A percentile compares a stretch with the other conserved stretches of the same genome.
phyloP scores from a whole-genome alignment of 2,329 filamentous ascomycete genomes.

The Ampelomyces quisqualis region DNA sequence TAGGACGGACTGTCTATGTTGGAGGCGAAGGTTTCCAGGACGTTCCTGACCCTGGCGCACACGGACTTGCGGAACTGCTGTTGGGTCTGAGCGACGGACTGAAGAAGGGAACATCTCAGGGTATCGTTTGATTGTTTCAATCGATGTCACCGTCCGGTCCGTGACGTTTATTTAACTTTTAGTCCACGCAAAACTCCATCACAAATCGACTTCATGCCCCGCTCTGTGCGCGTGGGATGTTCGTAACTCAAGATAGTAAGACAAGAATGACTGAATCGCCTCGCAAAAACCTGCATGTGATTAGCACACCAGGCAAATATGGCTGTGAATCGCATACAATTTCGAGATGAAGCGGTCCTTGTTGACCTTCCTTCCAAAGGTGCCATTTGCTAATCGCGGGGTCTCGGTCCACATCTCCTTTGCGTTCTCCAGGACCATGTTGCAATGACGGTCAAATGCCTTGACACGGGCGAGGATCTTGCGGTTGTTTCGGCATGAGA shows the following conservation, averaged over 20 bases:
- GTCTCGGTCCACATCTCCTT: slow-evolving; percentile 99
- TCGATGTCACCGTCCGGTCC: slow-evolving; percentile 24
- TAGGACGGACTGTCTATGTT: slow-evolving; percentile 82
- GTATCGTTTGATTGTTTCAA: slow-evolving; percentile 35
- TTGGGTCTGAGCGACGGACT: slow-evolving; percentile 66
- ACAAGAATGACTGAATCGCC: slow-evolving; percentile 88
- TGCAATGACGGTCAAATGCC: slow-evolving; percentile 97
- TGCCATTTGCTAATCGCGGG: slow-evolving; percentile 76
- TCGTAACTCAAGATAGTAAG: slow-evolving; percentile 64
- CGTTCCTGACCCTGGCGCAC: slow-evolving; percentile 71
- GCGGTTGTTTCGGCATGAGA: slow-evolving; percentile 96
- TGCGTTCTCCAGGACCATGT: slow-evolving; percentile 97
- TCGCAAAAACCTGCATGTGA: slow-evolving; percentile 67
- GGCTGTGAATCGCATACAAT: slow-evolving; percentile 72
- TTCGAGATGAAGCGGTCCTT: slow-evolving; percentile 99
- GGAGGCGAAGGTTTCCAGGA: slow-evolving; percentile 70
- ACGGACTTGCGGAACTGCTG: slow-evolving; percentile 84
- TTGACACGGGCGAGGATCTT: slow-evolving; percentile 97
- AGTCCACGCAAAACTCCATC: slow-evolving; percentile 32
- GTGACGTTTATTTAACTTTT: slow-evolving; percentile 39
- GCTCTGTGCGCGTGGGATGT: slow-evolving; percentile 2
- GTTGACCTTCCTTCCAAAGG: slow-evolving; percentile 88
- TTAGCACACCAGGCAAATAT: slow-evolving; percentile 13
- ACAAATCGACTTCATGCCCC: slow-evolving; percentile 2
- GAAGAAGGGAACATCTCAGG: slow-evolving; percentile 35